phyloP scores from a whole-genome alignment of 1,284 basidiomycete genomes.

The Exobasidium cylindrosporum region DNA sequence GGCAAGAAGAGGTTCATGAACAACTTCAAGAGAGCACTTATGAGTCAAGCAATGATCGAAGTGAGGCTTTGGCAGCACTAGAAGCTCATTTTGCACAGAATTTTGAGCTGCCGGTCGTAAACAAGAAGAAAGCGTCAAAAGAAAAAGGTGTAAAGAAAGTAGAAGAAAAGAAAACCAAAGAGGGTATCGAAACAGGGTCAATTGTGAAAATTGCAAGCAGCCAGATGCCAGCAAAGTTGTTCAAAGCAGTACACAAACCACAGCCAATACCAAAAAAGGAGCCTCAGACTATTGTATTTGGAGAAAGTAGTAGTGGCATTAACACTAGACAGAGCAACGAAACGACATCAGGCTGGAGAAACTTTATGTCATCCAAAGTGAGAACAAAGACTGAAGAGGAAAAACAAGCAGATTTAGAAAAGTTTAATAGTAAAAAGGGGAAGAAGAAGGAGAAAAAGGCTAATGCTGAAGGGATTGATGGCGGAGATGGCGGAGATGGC shows the following conservation, averaged over 20 bases:
- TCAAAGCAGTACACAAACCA: not conserved
- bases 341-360: slow-evolving; percentile 7
- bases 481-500: slow-evolving; percentile 11
- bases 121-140: not conserved
- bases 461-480: not conserved
- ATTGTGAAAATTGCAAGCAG: not conserved
- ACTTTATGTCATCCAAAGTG: slow-evolving; percentile 15
- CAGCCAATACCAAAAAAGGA: not conserved
- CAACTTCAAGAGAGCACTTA: not conserved
- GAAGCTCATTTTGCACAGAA: slow-evolving; percentile 13
- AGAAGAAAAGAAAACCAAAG: not conserved
- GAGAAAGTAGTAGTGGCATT: not conserved
- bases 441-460: slow-evolving; percentile 1
- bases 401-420: not conserved
- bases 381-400: slow-evolving; percentile 1
- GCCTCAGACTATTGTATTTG: slow-evolving; percentile 14
- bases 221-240: not conserved
- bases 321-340: not conserved
- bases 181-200: not conserved
- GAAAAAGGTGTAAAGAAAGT: slow-evolving; percentile 2
- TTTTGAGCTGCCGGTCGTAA: slow-evolving; percentile 3
- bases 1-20: too few species aligned
- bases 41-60: not conserved
- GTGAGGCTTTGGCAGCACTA: slow-evolving; percentile 6
- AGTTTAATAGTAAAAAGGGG: not conserved